A percentile compares a stretch with the other conserved stretches of the same genome.
phyloP scores from a whole-genome alignment of 1,284 basidiomycete genomes.

The Stygiomarasmius scandens region DNA sequence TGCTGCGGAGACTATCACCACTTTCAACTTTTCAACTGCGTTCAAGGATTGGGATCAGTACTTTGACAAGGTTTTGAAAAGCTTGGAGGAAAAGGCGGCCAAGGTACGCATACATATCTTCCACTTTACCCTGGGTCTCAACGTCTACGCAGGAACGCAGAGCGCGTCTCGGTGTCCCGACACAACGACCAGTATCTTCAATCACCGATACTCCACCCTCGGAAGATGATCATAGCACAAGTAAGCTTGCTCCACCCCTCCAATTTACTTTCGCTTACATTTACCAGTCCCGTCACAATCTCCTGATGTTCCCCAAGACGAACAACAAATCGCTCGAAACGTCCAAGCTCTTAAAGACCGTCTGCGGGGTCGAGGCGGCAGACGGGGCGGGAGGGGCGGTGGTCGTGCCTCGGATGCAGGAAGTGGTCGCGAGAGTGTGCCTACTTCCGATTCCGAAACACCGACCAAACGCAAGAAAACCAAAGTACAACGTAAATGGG shows the following conservation, averaged over 20 bases:
- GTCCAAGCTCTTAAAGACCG: conserved; percentile 89
- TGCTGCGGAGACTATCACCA: conserved; percentile 37
- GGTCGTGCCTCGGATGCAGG: conserved; percentile 53
- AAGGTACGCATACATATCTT: conserved; percentile 45
- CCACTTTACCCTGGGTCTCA: conserved; percentile 5
- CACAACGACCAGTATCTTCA: conserved; percentile 38
- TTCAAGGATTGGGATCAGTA: conserved; percentile 83
- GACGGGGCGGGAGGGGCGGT: conserved; percentile 54
- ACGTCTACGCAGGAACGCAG: conserved; percentile 60
- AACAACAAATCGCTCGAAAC: conserved; percentile 90
- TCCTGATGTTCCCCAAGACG: conserved; percentile 66
- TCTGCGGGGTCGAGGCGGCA: conserved; percentile 68
- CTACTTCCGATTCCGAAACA: conserved; percentile 70
- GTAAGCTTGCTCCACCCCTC: conserved; percentile 29
- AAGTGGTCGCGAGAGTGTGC: conserved; percentile 63
- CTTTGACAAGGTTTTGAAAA: conserved; percentile 78
- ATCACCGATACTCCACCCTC: conserved; percentile 51
- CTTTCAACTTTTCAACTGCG: conserved; percentile 72
- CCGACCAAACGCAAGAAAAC: conserved; percentile 57
- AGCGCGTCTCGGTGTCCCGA: conserved; percentile 53
- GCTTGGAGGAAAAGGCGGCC: conserved; percentile 76
- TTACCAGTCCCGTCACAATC: conserved; percentile 59
- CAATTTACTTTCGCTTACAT: conserved; percentile 4
- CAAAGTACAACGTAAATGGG: conserved; percentile 93
- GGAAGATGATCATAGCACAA: conserved; percentile 62